Evolutionary conservation across 2,329 filamentous ascomycete genomes (phyloP).

Genomic region (Botrytis cinerea): DNA sequence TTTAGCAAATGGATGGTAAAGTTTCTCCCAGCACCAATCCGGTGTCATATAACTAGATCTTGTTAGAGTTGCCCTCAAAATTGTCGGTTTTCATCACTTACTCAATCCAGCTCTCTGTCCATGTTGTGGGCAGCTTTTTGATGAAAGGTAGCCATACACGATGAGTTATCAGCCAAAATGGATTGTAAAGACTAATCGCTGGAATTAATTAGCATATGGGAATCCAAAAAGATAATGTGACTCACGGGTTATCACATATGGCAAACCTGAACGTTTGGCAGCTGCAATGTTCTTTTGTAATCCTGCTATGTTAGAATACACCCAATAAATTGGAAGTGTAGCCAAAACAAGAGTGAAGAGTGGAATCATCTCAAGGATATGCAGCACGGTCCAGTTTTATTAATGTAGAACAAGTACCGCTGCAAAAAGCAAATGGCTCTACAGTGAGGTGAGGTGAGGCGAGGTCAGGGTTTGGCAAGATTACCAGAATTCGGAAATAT

Average conservation of each 20-base stretch:
- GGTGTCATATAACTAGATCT: conserved; percentile 53
- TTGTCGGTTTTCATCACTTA: conserved; percentile 44
- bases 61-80: neutral
- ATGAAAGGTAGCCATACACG: conserved; percentile 58
- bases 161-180: conserved; percentile 58
- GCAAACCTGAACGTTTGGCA: conserved; percentile 54
- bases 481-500: neutral
- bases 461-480: neutral
- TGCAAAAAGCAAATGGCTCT: neutral
- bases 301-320: conserved; percentile 37
- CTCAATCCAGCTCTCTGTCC: conserved; percentile 61
- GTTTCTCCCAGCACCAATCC: conserved; percentile 60
- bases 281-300: conserved; percentile 50
- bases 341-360: conserved; percentile 30
- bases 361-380: conserved; percentile 32
- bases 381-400: conserved; percentile 4
- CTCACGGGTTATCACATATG: conserved; percentile 57
- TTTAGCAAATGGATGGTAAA: conserved; percentile 58
- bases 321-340: conserved; percentile 31
- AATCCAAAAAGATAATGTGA: conserved; percentile 29
- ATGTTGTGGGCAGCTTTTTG: conserved; percentile 54
- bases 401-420: neutral
- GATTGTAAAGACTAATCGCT: conserved; percentile 54
- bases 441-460: neutral
- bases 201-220: conserved; percentile 22